These are phyloP conservation scores for Kodamaea derodonti DNA, from an alignment of 1,139 yeast species.

Conservation along the genomic window DNA sequence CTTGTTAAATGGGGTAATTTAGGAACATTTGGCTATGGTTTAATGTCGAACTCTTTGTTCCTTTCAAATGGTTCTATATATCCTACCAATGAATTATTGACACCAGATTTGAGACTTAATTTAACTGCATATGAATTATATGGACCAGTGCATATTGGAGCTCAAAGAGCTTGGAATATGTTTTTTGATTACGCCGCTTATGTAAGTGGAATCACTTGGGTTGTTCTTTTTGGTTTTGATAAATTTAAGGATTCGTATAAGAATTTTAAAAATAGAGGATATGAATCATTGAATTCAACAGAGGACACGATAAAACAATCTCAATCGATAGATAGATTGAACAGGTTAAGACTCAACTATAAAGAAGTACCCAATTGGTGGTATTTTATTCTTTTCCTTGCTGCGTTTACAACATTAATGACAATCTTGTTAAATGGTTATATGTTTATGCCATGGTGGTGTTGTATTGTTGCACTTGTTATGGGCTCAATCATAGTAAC, in stretches of 20 bases:
- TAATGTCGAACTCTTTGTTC: constrained; percentile 17
- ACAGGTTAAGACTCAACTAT: constrained; percentile 33
- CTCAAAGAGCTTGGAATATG: constrained; percentile 48
- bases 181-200: constrained; percentile 53
- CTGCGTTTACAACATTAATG: constrained; percentile 33
- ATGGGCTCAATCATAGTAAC: constrained; percentile 45
- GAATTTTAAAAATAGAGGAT: constrained; percentile 7
- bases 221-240: constrained; percentile 36
- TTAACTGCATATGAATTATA: constrained; percentile 15
- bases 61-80: constrained; percentile 13
- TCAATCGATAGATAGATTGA: constrained; percentile 35
- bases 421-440: constrained; percentile 31
- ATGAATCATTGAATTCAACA: constrained; percentile 9
- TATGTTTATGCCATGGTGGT: constrained; percentile 50
- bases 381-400: constrained; percentile 32
- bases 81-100: constrained; percentile 15
- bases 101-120: constrained; percentile 13
- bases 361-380: constrained; percentile 40
- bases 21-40: constrained; percentile 11
- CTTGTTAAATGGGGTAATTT: constrained; percentile 16
- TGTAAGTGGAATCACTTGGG: constrained; percentile 45
- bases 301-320: no score
- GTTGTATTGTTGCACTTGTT: constrained; percentile 38
- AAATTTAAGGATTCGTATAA: constrained; percentile 15
- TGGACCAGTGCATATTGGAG: constrained; percentile 28